Percentiles rank a stretch among this genome's conserved stretches.
These are phyloP conservation scores for Bifiguratus adelaidae DNA, from an alignment of 192 early-diverging fungal species.

Conservation along the genomic window DNA sequence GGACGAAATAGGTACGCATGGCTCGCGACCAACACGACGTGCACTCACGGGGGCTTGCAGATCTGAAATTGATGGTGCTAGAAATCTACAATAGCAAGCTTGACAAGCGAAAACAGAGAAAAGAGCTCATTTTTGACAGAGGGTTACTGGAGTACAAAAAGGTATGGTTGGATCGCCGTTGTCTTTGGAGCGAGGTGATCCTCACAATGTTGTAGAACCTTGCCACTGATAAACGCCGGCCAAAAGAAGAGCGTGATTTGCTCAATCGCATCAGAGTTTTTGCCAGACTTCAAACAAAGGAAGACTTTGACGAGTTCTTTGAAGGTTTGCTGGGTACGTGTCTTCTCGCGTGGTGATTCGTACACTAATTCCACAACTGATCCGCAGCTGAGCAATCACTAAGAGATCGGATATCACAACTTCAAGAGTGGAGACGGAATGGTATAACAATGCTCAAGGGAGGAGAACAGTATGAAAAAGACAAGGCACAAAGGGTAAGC, in stretches of 20 bases:
- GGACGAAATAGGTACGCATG: conserved; percentile 71
- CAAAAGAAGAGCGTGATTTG: conserved; percentile 85
- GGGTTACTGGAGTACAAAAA: conserved; percentile 80
- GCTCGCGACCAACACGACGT: no score
- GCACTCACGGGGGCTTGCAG: no score
- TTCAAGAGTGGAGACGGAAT: conserved; percentile 85
- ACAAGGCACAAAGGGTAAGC: conserved; percentile 39
- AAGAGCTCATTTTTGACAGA: conserved; percentile 86
- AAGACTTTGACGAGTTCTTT: conserved; percentile 73
- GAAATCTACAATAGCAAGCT: conserved; percentile 89
- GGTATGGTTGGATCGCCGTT: conserved; percentile 12
- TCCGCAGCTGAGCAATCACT: conserved; percentile 50
- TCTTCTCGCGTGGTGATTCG: background rate
- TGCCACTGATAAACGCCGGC: conserved; percentile 66
- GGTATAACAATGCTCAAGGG: conserved; percentile 72
- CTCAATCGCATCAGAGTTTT: conserved; percentile 71
- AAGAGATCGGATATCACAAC: conserved; percentile 66
- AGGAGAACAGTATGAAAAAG: conserved; percentile 64
- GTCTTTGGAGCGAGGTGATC: background rate
- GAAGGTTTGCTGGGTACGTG: conserved; percentile 45
- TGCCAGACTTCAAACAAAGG: conserved; percentile 71
- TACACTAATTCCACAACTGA: conserved; percentile 13
- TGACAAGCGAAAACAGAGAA: conserved; percentile 69
- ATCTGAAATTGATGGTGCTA: conserved; percentile 81
- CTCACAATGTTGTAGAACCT: conserved; percentile 28